Evolutionary conservation across 192 early-diverging fungal genomes (phyloP).

Genomic region (Coemansia sp.): DNA sequence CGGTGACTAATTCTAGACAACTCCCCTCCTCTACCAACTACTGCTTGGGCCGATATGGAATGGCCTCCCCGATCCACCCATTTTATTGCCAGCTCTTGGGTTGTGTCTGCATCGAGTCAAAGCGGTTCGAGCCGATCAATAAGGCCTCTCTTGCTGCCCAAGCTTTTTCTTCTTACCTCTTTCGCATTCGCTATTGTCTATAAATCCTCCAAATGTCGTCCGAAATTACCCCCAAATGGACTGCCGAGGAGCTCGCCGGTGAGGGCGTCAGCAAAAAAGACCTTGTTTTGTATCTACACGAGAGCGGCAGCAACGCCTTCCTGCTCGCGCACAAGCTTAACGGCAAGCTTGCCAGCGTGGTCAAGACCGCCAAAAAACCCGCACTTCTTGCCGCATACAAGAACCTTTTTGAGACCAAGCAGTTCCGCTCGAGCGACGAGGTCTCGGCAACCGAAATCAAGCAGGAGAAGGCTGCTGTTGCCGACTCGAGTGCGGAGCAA

Average conservation of each 20-base stretch:
- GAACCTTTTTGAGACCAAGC: conserved; percentile 60
- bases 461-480: conserved; percentile 23
- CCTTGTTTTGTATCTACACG: conserved; percentile 64
- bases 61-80: too few species aligned
- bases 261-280: conserved; percentile 74
- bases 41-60: too few species aligned
- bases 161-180: background rate
- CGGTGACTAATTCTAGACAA: background rate
- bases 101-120: too few species aligned
- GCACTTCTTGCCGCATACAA: conserved; percentile 62
- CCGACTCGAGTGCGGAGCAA: conserved; percentile 2
- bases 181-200: background rate
- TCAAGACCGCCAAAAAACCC: conserved; percentile 69
- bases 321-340: conserved; percentile 67
- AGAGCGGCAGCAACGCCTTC: conserved; percentile 61
- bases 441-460: conserved; percentile 34
- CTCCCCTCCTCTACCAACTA: too few species aligned
- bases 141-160: background rate
- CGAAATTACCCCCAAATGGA: conserved; percentile 56
- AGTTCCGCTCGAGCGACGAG: conserved; percentile 54
- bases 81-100: too few species aligned
- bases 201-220: conserved; percentile 10
- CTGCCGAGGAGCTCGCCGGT: conserved; percentile 58
- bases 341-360: conserved; percentile 65
- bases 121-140: too few species aligned